Percentiles rank a stretch among this genome's conserved stretches.
Evolutionary conservation across 768 basidiomycete genomes (phyloP).

Genomic region (Mycena indigotica): DNA sequence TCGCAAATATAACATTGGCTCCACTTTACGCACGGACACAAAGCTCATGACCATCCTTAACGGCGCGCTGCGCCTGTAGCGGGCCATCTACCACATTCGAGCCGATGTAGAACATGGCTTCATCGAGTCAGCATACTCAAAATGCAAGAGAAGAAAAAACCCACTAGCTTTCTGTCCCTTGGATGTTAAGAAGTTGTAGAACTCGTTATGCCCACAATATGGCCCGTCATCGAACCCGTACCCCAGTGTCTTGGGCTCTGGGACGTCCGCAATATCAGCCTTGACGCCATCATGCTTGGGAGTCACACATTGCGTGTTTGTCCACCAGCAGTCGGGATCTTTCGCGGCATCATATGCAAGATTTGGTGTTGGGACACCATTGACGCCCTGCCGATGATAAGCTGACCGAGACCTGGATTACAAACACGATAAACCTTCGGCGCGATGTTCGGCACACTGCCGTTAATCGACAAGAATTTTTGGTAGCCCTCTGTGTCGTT

Average conservation of each 20-base stretch:
- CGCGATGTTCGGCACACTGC: background rate
- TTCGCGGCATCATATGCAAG: background rate
- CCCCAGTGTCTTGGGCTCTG: slow-evolving; percentile 58
- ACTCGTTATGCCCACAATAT: slow-evolving; percentile 62
- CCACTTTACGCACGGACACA: slow-evolving; percentile 50
- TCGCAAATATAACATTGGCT: background rate
- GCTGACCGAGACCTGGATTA: background rate
- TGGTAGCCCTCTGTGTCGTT: background rate
- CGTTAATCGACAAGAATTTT: background rate
- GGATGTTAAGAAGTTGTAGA: slow-evolving; percentile 52
- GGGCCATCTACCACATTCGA: slow-evolving; percentile 60
- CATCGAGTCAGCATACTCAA: background rate
- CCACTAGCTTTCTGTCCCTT: slow-evolving; percentile 62
- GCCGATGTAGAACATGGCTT: slow-evolving; percentile 64
- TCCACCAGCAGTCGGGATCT: slow-evolving; percentile 40
- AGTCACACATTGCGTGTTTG: slow-evolving; percentile 41
- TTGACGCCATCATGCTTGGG: slow-evolving; percentile 48
- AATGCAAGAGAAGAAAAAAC: slow-evolving; percentile 24
- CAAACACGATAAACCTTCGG: background rate
- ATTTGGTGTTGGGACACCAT: background rate
- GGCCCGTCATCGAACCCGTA: slow-evolving; percentile 67
- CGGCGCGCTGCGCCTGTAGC: slow-evolving; percentile 51
- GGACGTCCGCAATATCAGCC: slow-evolving; percentile 45
- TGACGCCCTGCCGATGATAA: background rate
- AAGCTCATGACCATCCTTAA: slow-evolving; percentile 61